Percentiles rank a stretch among this genome's conserved stretches.
Evolutionary conservation across 2,329 filamentous ascomycete genomes (phyloP).

Genomic region (Daldinia eschscholtzii): DNA sequence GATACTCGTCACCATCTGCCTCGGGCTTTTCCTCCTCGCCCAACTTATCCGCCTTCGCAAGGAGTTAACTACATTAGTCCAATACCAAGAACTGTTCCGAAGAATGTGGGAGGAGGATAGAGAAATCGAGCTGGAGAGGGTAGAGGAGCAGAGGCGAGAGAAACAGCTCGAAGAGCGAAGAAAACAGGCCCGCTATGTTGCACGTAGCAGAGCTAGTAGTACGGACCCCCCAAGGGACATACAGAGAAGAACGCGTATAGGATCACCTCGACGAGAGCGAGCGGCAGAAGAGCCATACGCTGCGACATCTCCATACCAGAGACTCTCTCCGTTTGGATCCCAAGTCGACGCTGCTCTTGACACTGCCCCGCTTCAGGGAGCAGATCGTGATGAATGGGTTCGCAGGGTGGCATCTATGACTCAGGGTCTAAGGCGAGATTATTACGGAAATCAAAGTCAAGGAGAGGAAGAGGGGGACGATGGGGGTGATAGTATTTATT

Average conservation of each 20-base stretch:
- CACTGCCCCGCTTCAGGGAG: slow-evolving; percentile 3
- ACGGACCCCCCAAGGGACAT: background rate
- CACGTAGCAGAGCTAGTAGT: background rate
- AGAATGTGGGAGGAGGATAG: slow-evolving; percentile 47
- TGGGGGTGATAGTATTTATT: background rate
- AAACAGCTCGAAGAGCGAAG: slow-evolving; percentile 8
- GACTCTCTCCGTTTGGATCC: slow-evolving; percentile 12
- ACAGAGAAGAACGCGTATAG: background rate
- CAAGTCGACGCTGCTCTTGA: slow-evolving; percentile 9
- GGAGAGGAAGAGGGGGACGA: background rate
- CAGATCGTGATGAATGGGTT: slow-evolving; percentile 18
- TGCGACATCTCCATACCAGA: background rate
- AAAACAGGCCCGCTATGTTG: background rate
- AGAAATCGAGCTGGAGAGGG: slow-evolving; percentile 13
- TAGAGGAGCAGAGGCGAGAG: slow-evolving; percentile 21
- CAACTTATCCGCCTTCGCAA: slow-evolving; percentile 36
- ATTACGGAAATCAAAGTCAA: background rate
- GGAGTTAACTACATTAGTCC: slow-evolving; percentile 38
- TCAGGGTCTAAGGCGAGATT: slow-evolving; percentile 1
- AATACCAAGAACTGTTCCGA: slow-evolving; percentile 41
- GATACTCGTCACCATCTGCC: slow-evolving; percentile 27
- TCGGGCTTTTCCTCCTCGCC: slow-evolving; percentile 43
- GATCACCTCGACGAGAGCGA: background rate
- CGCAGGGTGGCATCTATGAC: slow-evolving; percentile 5
- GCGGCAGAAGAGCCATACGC: background rate